These are phyloP conservation scores for Leavenworthia alabamica DNA, from an alignment of 345 rosid genomes.

Conservation along the genomic window DNA sequence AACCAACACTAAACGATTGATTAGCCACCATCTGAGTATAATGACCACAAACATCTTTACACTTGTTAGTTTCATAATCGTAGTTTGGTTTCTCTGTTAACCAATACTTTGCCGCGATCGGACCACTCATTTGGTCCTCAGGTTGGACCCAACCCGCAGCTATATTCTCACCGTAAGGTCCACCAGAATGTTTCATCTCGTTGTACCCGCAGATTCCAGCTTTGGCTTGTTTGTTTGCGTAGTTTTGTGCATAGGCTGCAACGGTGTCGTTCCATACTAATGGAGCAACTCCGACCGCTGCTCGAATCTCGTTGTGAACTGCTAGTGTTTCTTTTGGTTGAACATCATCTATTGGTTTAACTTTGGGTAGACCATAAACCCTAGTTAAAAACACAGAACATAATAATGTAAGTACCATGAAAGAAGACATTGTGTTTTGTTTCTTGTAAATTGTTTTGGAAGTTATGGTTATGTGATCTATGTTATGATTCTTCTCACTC, in stretches of 20 bases:
- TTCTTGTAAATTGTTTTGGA: no score
- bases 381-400: no score
- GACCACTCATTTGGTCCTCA: constrained; percentile 27
- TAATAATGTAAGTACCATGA: no score
- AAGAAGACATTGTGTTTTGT: no score
- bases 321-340: constrained; percentile 22
- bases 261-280: constrained; percentile 33
- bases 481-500: no score
- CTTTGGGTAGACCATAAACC: no score
- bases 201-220: constrained; percentile 26
- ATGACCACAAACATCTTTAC: constrained; percentile 45
- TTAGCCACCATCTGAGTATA: constrained; percentile 71
- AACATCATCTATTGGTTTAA: constrained; percentile 20
- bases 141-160: constrained; percentile 34
- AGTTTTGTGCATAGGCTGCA: constrained; percentile 33
- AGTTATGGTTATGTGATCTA: no score
- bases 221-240: constrained; percentile 20
- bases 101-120: constrained; percentile 44
- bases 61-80: constrained; percentile 40
- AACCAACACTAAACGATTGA: constrained; percentile 46
- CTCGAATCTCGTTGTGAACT: constrained; percentile 35
- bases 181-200: constrained; percentile 34
- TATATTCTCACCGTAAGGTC: constrained; percentile 51
- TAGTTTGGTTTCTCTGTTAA: constrained; percentile 46
- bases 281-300: constrained; percentile 24